Evolutionary conservation across 2,329 filamentous ascomycete species (phyloP), one percentile per base, ranked within the genome.

Genomic region (Aspergillus pseudonomiae): DNA sequence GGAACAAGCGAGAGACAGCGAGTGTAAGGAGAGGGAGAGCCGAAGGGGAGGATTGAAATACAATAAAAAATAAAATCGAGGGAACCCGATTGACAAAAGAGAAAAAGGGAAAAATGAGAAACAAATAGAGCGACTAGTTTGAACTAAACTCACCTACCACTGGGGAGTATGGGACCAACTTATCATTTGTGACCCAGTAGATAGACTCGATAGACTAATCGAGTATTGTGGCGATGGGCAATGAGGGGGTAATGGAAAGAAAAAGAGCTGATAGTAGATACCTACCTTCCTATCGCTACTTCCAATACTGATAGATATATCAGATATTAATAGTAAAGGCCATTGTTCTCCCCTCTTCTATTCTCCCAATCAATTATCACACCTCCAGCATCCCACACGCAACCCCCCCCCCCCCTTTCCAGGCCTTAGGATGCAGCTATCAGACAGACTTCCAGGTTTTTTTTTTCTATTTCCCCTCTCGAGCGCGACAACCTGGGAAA

Each of bases 1-100:
- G 12, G 14, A 36, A 2, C 48, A 58, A 60, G 63, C 55, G 65
- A 60, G 60, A 59, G 61, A 59, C 39, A 56, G 52, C 52, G 48
- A 48, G 59, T 26, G 60, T 10, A 21, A 21, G 4, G 43, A 45
- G 43, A n/a, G 43, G 12, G 12, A 24, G 21, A 48, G 45, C n/a
- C 7, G 16, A 26, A 16, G 34, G n/a, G 16, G 30, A 26, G 24
- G n/a, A 30, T 52, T n/a, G 28, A 57, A 50, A 57, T 59, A 61
- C 45, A 36, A 53, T 54, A 57, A 30, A 48, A 60, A 59, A 52
- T 32, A 53, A 32, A 55, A 21, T 57, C 57, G 61, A 63, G 53
- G 21, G 41, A 30, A 34, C 52, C 57, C 26, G 54, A 57, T 59
- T 59, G 30, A 32, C 21, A 46, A 61, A 28, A 45, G 26, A 34